phyloP scores from a whole-genome alignment of 768 basidiomycete genomes.

The Gymnopilus junonius region DNA sequence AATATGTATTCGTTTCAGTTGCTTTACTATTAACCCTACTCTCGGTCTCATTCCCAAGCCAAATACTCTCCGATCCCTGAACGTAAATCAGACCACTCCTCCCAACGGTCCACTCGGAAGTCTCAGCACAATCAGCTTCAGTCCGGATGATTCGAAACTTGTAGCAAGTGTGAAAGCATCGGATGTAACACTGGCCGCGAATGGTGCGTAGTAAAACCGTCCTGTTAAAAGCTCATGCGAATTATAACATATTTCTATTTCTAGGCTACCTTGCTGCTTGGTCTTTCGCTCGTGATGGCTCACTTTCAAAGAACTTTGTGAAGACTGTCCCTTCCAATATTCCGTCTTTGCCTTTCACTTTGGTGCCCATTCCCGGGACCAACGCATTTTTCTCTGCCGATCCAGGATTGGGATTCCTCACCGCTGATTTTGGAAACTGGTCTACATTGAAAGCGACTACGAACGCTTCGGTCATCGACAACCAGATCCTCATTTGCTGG shows the following conservation, averaged over 20 bases:
- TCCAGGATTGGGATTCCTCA: neutral
- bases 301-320: neutral
- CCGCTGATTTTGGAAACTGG: neutral
- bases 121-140: constrained; percentile 51
- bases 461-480: neutral
- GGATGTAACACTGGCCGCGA: no score
- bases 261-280: neutral
- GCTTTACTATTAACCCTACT: constrained; percentile 47
- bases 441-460: neutral
- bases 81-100: constrained; percentile 54
- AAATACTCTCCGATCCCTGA: constrained; percentile 46
- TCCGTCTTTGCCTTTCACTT: neutral
- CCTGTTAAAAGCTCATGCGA: neutral
- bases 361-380: neutral
- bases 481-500: neutral
- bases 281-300: neutral
- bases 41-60: constrained; percentile 43
- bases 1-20: constrained; percentile 28
- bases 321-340: neutral
- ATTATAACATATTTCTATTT: neutral
- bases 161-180: constrained; percentile 40
- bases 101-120: constrained; percentile 51
- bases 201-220: neutral
- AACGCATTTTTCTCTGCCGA: neutral
- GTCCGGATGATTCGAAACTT: constrained; percentile 45